Base-by-base conservation (phyloP, 306 rosid genomes). In the Oemleria cerasiformis region DNA sequence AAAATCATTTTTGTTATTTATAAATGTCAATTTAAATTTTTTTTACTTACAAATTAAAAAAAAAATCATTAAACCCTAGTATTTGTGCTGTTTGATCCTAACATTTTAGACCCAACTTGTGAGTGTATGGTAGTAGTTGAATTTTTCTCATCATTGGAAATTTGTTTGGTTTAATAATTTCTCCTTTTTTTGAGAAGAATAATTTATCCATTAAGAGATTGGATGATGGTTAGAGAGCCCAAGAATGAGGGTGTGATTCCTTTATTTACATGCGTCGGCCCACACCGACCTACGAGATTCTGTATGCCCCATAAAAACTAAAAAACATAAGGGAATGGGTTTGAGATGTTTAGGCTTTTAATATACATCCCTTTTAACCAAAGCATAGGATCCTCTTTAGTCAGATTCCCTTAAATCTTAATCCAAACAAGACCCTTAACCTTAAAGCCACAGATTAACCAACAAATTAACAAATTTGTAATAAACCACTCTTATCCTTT, bases 371-470 rank as follows among this genome's bases (percentile, higher is more conserved):
- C 67, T 77, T 72, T 71, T 57, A 80, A 70, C 65, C 76, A 74
- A 75, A 80, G 80, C 85, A 67, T 84, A 40, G 83, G 87, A 84
- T 84, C 25, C 80, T 50, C 85, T 77, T 74, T 75, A 38, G 59
- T 47, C 49, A 25, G 71, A 44, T 67, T 50, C 78, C 71, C 75
- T 70, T 63, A 58, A 73, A 59, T 70, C 75, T 70, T 63, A 58
- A 73, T 65, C 16, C 45, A 15, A 15, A 40, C 64, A 30, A 30
- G 36, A 30, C 43, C 67, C 67, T 59, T 40, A 64, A 44, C 45
- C 36, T 16, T 12, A 11, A 56, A 56, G 39, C 23, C 38, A 20
- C 20, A 2, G 59, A 21, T 23, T 58, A 41, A 57, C 5, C 14
- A 61, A 38, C 7, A 4, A 16, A 61, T 0, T 1, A 0, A 12